phyloP scores from a whole-genome alignment of 1,284 basidiomycete genomes.

The Melampsora larici-populina region DNA sequence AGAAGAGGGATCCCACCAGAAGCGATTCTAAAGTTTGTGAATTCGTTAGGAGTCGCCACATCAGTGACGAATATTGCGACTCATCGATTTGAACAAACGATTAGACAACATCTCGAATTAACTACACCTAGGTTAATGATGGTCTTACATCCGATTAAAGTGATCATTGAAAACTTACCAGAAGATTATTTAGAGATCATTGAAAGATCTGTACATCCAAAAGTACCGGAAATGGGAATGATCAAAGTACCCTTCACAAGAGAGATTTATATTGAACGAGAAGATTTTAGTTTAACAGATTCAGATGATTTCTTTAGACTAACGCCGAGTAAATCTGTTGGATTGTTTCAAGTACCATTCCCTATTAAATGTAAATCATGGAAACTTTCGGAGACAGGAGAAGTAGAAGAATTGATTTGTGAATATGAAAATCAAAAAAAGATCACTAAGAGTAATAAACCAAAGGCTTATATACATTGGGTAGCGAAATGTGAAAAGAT shows the following conservation, averaged over 20 bases:
- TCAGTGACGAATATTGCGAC: constrained; percentile 79
- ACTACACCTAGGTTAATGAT: constrained; percentile 85
- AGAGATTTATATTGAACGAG: constrained; percentile 85
- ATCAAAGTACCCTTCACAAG: constrained; percentile 82
- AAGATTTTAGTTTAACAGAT: constrained; percentile 89
- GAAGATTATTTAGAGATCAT: constrained; percentile 80
- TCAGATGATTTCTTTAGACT: constrained; percentile 92
- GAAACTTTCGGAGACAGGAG: constrained; percentile 70
- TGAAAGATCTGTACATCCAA: constrained; percentile 91
- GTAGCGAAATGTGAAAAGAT: constrained; percentile 78
- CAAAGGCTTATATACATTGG: constrained; percentile 98
- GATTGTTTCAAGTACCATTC: constrained; percentile 89
- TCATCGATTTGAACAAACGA: constrained; percentile 80
- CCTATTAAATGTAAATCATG: constrained; percentile 91
- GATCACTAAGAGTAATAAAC: constrained; percentile 64
- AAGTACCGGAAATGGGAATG: constrained; percentile 80
- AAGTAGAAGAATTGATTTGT: constrained; percentile 75
- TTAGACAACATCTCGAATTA: constrained; percentile 85
- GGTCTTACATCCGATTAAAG: constrained; percentile 85
- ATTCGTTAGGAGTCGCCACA: constrained; percentile 86
- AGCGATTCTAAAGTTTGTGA: constrained; percentile 88
- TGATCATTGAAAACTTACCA: constrained; percentile 83
- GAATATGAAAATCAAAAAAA: constrained; percentile 64
- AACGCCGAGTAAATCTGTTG: constrained; percentile 94
- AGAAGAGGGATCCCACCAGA: constrained; percentile 92